A percentile compares a stretch with the other conserved stretches of the same genome.
Evolutionary conservation across 768 basidiomycete species (phyloP).

Genomic region (Tulasnella sp.): DNA sequence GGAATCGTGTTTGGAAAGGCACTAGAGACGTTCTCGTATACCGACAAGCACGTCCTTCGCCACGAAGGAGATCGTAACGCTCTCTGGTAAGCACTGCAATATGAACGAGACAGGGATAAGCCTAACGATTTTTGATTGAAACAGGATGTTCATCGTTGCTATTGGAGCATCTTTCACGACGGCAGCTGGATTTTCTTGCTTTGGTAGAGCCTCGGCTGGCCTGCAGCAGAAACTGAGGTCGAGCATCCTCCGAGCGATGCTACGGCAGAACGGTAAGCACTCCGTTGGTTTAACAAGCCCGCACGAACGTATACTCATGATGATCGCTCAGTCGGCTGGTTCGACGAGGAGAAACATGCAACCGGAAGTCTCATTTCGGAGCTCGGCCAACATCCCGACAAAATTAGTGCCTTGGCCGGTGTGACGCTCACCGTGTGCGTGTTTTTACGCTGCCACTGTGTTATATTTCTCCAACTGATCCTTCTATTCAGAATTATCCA

Average conservation of each 20-base stretch:
- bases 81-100: slow-evolving; percentile 29
- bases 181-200: slow-evolving; percentile 64
- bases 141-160: slow-evolving; percentile 74
- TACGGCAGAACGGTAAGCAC: slow-evolving; percentile 80
- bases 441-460: not conserved
- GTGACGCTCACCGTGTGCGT: slow-evolving; percentile 68
- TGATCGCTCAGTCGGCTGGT: slow-evolving; percentile 63
- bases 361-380: slow-evolving; percentile 76
- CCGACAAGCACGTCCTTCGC: slow-evolving; percentile 43
- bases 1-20: slow-evolving; percentile 58
- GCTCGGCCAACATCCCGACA: slow-evolving; percentile 83
- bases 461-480: not conserved
- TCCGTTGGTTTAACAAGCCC: slow-evolving; percentile 27
- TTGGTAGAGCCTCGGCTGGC: slow-evolving; percentile 60
- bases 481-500: slow-evolving; percentile 63
- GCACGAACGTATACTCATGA: not conserved
- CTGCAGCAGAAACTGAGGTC: slow-evolving; percentile 68
- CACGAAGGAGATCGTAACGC: slow-evolving; percentile 64
- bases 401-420: slow-evolving; percentile 82
- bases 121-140: slow-evolving; percentile 24
- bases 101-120: not conserved
- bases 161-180: slow-evolving; percentile 61
- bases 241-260: slow-evolving; percentile 69
- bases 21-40: slow-evolving; percentile 30
- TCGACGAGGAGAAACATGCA: slow-evolving; percentile 76